These are phyloP conservation scores for Boletus tomentosulus DNA, from an alignment of 768 basidiomycete species.

Conservation along the genomic window DNA sequence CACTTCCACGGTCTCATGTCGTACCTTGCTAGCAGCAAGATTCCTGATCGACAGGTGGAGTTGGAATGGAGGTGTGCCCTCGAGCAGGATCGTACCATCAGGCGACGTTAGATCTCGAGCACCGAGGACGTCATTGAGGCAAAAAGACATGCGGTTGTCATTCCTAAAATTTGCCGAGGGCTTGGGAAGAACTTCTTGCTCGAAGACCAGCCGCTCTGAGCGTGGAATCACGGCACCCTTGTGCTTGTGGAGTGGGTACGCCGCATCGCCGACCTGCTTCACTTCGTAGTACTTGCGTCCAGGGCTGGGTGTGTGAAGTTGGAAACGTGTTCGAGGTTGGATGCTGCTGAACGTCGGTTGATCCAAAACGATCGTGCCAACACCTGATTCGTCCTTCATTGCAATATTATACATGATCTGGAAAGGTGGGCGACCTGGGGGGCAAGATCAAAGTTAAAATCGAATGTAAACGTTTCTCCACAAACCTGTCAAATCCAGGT, in stretches of 20 bases:
- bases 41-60: conserved; percentile 73
- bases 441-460: neutral
- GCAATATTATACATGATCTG: conserved; percentile 89
- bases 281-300: conserved; percentile 89
- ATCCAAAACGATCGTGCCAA: conserved; percentile 65
- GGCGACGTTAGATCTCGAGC: conserved; percentile 47
- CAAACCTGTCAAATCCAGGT: conserved; percentile 75
- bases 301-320: conserved; percentile 70
- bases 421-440: conserved; percentile 83
- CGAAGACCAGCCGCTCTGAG: conserved; percentile 66
- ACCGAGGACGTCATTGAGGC: conserved; percentile 64
- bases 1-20: conserved; percentile 53
- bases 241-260: conserved; percentile 75
- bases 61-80: conserved; percentile 84
- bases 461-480: neutral
- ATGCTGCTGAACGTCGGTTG: conserved; percentile 84
- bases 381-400: conserved; percentile 60
- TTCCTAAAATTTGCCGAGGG: conserved; percentile 80
- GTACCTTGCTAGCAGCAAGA: conserved; percentile 64
- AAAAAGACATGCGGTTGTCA: conserved; percentile 63
- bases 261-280: conserved; percentile 80
- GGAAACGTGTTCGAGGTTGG: conserved; percentile 73
- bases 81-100: conserved; percentile 59
- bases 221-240: conserved; percentile 61
- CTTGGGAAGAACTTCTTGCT: conserved; percentile 79